phyloP scores from a whole-genome alignment of 108 stramenopile genomes.

The Mediolabrus comicus region DNA sequence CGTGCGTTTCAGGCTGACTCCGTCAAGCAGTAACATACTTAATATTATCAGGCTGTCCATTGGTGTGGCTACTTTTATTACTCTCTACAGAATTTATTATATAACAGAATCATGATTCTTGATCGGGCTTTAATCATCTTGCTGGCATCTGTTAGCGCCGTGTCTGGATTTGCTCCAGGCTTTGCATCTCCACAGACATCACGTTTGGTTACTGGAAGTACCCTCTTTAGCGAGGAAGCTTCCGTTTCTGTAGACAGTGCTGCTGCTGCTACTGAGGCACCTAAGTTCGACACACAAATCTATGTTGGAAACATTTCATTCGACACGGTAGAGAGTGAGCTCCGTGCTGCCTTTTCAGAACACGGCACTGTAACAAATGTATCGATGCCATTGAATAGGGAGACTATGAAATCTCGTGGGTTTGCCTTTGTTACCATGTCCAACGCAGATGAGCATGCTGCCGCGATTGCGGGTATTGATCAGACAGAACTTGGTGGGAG shows the following conservation, averaged over 20 bases:
- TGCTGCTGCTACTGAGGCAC: neutral
- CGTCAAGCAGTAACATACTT: too few species aligned
- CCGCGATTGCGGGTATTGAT: conserved; percentile 60
- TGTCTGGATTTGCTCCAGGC: conserved; percentile 18
- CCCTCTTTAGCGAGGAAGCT: conserved; percentile 36
- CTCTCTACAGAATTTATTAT: neutral
- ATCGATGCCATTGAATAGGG: conserved; percentile 78
- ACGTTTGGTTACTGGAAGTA: conserved; percentile 2
- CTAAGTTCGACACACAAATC: conserved; percentile 34
- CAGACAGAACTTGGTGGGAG: conserved; percentile 57
- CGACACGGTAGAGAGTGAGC: conserved; percentile 65
- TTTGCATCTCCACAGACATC: neutral
- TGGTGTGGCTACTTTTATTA: too few species aligned
- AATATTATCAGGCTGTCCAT: too few species aligned
- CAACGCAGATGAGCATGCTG: conserved; percentile 58
- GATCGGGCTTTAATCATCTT: conserved; percentile 18
- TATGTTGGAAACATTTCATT: conserved; percentile 48
- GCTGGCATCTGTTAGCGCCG: conserved; percentile 13
- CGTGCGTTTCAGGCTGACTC: too few species aligned
- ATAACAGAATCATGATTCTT: conserved; percentile 1
- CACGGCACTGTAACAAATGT: conserved; percentile 85
- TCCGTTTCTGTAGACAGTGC: conserved; percentile 12
- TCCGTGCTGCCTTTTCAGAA: conserved; percentile 68
- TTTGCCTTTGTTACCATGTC: conserved; percentile 89
- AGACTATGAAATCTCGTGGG: conserved; percentile 62